Evolutionary conservation across 2,329 filamentous ascomycete species (phyloP), one percentile per base, ranked within the genome.

Genomic region (Xylariaceae sp.): DNA sequence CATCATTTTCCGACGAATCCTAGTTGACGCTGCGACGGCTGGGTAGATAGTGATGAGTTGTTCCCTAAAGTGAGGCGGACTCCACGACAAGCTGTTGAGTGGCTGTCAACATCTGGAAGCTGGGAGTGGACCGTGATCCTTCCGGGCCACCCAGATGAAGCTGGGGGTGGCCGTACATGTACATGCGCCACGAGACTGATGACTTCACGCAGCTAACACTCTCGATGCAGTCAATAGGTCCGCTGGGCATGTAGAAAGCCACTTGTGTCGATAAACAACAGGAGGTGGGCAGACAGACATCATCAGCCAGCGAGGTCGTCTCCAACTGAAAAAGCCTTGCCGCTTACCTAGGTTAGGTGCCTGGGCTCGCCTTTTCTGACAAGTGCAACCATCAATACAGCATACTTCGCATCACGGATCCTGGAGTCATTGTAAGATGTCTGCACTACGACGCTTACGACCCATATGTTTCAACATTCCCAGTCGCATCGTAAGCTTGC

Each of bases 31-130:
- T 41, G 44, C 35, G 34, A 36, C 31, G 43, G 34, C 50, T 53
- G 51, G 51, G 41, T n/a, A n/a, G n/a, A 11, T 46, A 40, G 54
- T 42, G 44, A 54, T 55, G 52, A 44, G 53, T 51, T 56, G 53
- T 53, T 43, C 45, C 31, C 36, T 45, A 49, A 47, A 58, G 55
- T 59, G 56, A 58, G 54, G 55, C 56, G 55, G 43, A 37, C 41
- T 47, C 46, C 50, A 45, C 40, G 45, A 41, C 44, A 41, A 36
- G 46, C 46, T 16, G 46, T 55, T 47, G 52, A 59, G 40, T 59
- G 56, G 56, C 44, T 48, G 38, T 46, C 40, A 44, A 53, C 43
- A 31, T 42, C 45, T 47, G 43, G 34, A 41, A 40, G 43, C 35
- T 19, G 9, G 33, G 24, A 29, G 36, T 44, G 41, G 31, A 31